Conservation (phyloP, 371 early-diverging fungal species). For the Rhizopus arrhizus region DNA sequence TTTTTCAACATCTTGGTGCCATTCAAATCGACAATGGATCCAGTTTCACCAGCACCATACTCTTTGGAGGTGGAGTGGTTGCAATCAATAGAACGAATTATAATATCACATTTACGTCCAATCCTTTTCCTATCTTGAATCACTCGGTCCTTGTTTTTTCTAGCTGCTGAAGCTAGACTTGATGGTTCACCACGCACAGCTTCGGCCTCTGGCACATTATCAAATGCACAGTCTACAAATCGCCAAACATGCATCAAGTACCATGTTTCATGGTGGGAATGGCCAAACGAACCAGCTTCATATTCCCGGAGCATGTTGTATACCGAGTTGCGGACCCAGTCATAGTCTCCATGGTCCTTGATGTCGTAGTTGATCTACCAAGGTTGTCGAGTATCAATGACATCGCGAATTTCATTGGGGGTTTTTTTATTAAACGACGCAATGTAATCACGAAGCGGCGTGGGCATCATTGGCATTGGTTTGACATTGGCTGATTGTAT, state of each 20-base stretch:
- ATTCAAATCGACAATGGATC: constrained; percentile 4
- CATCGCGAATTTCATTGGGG: no score
- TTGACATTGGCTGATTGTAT: no score
- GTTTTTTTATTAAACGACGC: no score
- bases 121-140: background rate
- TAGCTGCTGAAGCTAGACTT: constrained; percentile 6
- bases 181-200: constrained; percentile 7
- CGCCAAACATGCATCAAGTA: constrained; percentile 15
- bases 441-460: no score
- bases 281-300: constrained; percentile 10
- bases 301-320: constrained; percentile 16
- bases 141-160: constrained; percentile 12
- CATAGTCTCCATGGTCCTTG: background rate
- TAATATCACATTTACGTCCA: constrained; percentile 13
- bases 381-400: background rate
- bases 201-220: constrained; percentile 11
- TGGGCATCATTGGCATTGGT: no score
- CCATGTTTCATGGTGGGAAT: constrained; percentile 14
- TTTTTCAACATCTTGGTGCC: constrained; percentile 13
- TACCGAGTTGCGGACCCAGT: constrained; percentile 11
- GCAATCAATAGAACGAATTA: background rate
- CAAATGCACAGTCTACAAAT: constrained; percentile 13
- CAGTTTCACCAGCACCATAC: constrained; percentile 11
- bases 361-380: background rate
- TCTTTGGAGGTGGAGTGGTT: constrained; percentile 4